Percentiles rank a stretch among this genome's conserved stretches.
phyloP scores from a whole-genome alignment of 495 filamentous ascomycete genomes.

The Bacidia rubella region DNA sequence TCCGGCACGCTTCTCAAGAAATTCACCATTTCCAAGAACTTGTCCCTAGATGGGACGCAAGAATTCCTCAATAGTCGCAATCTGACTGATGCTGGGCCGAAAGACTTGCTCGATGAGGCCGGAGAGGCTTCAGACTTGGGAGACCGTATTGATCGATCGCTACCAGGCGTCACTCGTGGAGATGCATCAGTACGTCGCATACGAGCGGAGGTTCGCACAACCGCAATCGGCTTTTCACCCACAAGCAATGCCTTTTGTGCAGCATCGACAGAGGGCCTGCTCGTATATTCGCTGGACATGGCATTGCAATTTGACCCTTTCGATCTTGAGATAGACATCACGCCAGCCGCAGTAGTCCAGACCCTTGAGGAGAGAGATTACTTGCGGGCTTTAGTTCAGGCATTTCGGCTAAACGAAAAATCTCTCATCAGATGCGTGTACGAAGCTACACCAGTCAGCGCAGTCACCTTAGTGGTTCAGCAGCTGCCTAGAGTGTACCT shows the following conservation, averaged over 20 bases:
- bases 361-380: constrained; percentile 66
- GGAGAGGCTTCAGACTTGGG: constrained; percentile 84
- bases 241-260: constrained; percentile 85
- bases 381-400: constrained; percentile 88
- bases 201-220: constrained; percentile 74
- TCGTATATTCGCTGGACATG: constrained; percentile 81
- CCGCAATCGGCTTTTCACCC: constrained; percentile 73
- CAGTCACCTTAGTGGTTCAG: constrained; percentile 65
- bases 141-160: constrained; percentile 63
- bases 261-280: constrained; percentile 82
- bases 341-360: constrained; percentile 63
- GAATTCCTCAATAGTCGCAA: constrained; percentile 88
- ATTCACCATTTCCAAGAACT: constrained; percentile 84
- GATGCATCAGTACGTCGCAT: constrained; percentile 65
- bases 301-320: constrained; percentile 81
- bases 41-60: constrained; percentile 87
- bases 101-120: constrained; percentile 66
- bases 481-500: constrained; percentile 80
- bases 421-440: constrained; percentile 71
- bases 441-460: constrained; percentile 60
- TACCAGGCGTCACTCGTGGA: constrained; percentile 81
- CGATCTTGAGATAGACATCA: constrained; percentile 86
- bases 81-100: constrained; percentile 80
- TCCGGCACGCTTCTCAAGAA: constrained; percentile 87
- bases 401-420: constrained; percentile 80